phyloP scores from a whole-genome alignment of 164 flowering plant species.

The Tinospora cordifolia region DNA sequence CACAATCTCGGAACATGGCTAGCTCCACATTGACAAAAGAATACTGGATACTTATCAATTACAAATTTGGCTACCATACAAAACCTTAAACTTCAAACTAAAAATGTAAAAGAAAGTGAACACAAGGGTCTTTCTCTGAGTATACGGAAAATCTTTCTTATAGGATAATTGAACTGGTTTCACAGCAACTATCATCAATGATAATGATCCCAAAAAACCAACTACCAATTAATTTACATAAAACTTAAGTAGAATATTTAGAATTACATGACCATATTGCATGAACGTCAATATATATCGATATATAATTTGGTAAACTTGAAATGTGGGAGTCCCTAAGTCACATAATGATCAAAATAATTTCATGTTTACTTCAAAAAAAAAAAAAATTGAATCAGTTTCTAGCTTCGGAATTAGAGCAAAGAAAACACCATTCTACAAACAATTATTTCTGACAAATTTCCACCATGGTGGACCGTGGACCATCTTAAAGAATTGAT shows the following conservation, averaged over 20 bases:
- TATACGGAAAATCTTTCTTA: background rate
- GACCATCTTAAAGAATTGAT: background rate
- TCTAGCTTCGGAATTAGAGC: background rate
- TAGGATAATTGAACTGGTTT: background rate
- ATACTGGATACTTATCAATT: background rate
- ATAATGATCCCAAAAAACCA: no score
- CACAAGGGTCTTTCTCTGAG: no score
- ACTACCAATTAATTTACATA: no score
- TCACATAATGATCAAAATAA: background rate
- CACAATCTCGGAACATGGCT: background rate
- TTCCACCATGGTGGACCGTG: background rate
- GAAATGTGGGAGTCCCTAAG: background rate
- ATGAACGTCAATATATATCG: background rate
- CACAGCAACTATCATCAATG: background rate
- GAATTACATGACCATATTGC: background rate
- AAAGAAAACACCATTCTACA: background rate
- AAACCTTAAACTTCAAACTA: background rate
- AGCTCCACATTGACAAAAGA: background rate
- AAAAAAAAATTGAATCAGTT: no score
- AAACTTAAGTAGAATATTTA: no score
- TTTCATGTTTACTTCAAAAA: no score
- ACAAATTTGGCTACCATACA: no score
- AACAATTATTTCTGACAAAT: background rate
- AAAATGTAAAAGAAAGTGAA: background rate
- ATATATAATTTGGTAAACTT: no score